A percentile compares a stretch with the other conserved stretches of the same genome.
Evolutionary conservation across 2,329 filamentous ascomycete species (phyloP).

Genomic region (Colletotrichum tropicale): DNA sequence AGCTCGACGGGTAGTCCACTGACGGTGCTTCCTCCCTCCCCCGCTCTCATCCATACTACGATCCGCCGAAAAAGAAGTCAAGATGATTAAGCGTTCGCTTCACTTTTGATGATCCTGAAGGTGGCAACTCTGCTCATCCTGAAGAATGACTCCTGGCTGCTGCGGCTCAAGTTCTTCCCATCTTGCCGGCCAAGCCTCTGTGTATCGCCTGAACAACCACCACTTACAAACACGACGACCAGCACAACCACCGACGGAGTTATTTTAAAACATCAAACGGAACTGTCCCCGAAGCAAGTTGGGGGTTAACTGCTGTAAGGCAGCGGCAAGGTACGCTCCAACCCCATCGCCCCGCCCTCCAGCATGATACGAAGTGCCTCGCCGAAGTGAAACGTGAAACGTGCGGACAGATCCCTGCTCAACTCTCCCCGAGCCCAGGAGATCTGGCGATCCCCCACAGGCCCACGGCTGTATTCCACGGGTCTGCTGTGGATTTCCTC

Average conservation of each 20-base stretch:
- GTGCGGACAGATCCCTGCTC: conserved; percentile 18
- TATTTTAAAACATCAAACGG: conserved; percentile 10
- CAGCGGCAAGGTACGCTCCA: background rate
- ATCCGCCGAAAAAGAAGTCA: background rate
- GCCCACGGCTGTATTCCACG: background rate
- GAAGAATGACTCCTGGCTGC: background rate
- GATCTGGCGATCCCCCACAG: conserved; percentile 8
- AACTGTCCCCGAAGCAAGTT: background rate
- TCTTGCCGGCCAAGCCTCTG: background rate
- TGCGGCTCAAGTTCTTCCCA: background rate
- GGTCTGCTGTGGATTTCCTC: background rate
- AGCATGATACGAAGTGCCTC: conserved; percentile 15
- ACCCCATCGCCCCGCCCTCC: background rate
- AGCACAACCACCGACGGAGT: background rate
- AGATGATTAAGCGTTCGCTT: background rate
- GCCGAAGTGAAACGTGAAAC: conserved; percentile 20
- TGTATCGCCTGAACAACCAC: background rate
- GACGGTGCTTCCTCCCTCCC: background rate
- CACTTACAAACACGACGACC: background rate
- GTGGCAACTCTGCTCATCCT: background rate
- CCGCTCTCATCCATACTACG: background rate
- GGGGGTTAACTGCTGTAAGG: background rate
- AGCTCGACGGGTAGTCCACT: background rate
- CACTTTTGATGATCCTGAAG: background rate
- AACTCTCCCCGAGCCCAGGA: background rate